Conservation (phyloP, 306 rosid genomes). For the Betula pendula region DNA sequence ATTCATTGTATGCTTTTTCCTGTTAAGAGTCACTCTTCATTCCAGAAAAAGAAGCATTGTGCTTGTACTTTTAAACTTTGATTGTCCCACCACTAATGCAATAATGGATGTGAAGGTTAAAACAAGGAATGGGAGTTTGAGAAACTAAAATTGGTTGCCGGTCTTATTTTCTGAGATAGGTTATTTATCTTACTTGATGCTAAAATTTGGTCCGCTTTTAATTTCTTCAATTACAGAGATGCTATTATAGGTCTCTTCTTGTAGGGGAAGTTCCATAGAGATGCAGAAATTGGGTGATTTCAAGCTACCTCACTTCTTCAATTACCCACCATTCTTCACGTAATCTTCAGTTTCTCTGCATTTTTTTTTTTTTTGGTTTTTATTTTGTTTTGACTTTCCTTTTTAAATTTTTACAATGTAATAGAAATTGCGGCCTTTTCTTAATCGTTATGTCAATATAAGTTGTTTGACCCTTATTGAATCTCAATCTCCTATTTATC, state of each 20-base stretch:
- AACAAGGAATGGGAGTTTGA: neutral
- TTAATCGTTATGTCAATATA: neutral
- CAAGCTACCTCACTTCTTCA: slow-evolving; percentile 93
- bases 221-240: neutral
- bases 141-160: neutral
- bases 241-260: neutral
- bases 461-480: neutral
- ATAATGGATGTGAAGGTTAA: neutral
- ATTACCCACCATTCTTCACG: slow-evolving; percentile 96
- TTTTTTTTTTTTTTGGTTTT: neutral
- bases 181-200: neutral
- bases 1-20: neutral
- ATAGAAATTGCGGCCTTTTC: neutral
- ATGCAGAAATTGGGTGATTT: slow-evolving; percentile 94
- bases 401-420: neutral
- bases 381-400: neutral
- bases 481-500: neutral
- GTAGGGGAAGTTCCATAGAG: slow-evolving; percentile 22
- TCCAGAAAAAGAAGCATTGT: neutral
- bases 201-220: slow-evolving; percentile 4
- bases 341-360: slow-evolving; percentile 25
- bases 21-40: neutral
- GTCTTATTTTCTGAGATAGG: neutral
- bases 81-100: neutral
- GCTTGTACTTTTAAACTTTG: neutral